Evolutionary conservation across 441 rosid species (phyloP).

Genomic region (Arabidopsis lyrata): DNA sequence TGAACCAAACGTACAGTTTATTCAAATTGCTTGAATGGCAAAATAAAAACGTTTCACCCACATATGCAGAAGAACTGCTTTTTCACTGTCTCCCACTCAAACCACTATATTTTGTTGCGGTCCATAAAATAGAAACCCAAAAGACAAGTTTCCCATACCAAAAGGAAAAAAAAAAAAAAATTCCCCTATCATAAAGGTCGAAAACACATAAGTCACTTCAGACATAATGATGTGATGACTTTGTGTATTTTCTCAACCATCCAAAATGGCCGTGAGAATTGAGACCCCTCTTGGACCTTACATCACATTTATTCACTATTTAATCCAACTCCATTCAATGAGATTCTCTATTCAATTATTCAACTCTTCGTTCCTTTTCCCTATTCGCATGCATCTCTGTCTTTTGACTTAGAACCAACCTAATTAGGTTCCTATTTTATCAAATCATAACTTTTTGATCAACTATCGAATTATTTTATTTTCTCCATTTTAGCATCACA

Average conservation of each 20-base stretch:
- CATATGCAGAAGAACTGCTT: too few species aligned
- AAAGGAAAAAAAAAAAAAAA: background rate
- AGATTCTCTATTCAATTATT: constrained; percentile 26
- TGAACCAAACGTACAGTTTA: too few species aligned
- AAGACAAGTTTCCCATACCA: constrained; percentile 2
- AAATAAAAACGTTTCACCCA: too few species aligned
- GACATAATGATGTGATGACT: constrained; percentile 42
- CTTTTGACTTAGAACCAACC: background rate
- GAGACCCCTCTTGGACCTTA: constrained; percentile 23
- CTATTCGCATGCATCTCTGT: background rate
- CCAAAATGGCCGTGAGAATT: constrained; percentile 34
- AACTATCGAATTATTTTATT: background rate
- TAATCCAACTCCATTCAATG: constrained; percentile 12
- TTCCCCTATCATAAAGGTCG: constrained; percentile 20
- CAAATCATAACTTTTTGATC: background rate
- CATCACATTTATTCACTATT: constrained; percentile 36
- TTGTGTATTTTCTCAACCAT: constrained; percentile 35
- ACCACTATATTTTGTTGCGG: background rate
- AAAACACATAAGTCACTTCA: constrained; percentile 34
- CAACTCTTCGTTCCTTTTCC: background rate
- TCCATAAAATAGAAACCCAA: background rate
- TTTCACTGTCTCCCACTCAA: too few species aligned
- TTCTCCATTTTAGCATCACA: background rate
- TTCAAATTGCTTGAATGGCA: too few species aligned
- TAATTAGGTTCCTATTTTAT: background rate